Base-by-base conservation (phyloP, 2,329 filamentous ascomycete genomes). In the Fusarium oxysporum region DNA sequence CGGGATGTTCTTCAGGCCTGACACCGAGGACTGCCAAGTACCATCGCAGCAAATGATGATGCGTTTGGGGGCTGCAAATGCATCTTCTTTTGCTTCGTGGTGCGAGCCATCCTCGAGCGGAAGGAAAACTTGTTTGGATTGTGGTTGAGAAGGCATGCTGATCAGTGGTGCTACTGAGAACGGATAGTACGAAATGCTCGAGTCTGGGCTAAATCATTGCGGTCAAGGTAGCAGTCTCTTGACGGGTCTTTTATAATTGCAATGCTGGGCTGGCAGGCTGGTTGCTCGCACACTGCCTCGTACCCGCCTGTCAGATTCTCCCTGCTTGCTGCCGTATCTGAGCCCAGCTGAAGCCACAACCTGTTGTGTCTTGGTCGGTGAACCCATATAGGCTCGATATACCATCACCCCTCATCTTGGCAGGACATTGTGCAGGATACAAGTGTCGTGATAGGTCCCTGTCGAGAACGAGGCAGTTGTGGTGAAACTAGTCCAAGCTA, bases 1-100 rank as follows among this genome's bases (percentile, higher is more conserved):
- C 2, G 79, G 76, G 53, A 77, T 70, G 33, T 74, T 73, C 45
- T 72, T 74, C 21, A 75, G 73, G 16, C 78, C 76, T 13, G 74
- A 75, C 28, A 75, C 75, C 9, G 70, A 70, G 5, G 57, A 71
- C 58, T 80, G 81, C 81, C 80, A 82, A 12, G 81, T 82, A 21
- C 81, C 82, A 60, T 83, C 82, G 38, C 81, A 82, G 65, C 81
- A 83, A 47, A 82, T 74, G 41, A 82, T 61, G 60, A 77, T 71
- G n/a, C 76, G 76, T 58, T 77, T 77, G 9, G 75, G 75, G 23
- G 65, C 70, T 19, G 69, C 65, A 40, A 37, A 51, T 30, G 51
- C 45, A 43, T 72, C 72, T 28, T 41, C 44, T 30, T 33, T 65
- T 33, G 51, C 55, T 53, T 72, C 71, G 8, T 72, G 71, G 32